phyloP scores from a whole-genome alignment of 176 grass and related monocot genomes.

The Rhynchospora breviuscula region DNA sequence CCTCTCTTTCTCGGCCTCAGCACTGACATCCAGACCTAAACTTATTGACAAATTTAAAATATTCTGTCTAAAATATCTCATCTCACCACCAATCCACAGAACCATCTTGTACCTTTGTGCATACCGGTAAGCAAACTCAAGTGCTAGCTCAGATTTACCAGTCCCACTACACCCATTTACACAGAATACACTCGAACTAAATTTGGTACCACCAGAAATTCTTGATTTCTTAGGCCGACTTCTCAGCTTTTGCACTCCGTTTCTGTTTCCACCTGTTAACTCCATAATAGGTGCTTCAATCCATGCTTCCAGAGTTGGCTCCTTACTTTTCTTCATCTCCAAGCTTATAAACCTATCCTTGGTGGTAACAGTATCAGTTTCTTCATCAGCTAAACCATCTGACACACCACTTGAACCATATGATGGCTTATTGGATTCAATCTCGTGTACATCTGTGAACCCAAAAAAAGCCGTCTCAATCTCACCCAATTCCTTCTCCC shows the following conservation, averaged over 20 bases:
- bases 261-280: conserved; percentile 62
- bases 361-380: conserved; percentile 59
- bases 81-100: conserved; percentile 88
- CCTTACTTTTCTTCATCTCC: conserved; percentile 94
- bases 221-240: conserved; percentile 67
- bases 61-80: conserved; percentile 79
- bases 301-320: conserved; percentile 91
- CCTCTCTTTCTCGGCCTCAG: conserved; percentile 88
- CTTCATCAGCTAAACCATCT: conserved; percentile 86
- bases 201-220: conserved; percentile 45
- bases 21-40: conserved; percentile 78
- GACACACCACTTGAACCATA: conserved; percentile 64
- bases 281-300: conserved; percentile 81
- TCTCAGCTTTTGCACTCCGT: conserved; percentile 59
- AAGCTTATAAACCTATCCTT: conserved; percentile 70
- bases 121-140: conserved; percentile 88
- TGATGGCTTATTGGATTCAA: conserved; percentile 45
- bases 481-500: conserved; percentile 92
- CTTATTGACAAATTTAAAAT: conserved; percentile 76
- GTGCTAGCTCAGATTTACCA: conserved; percentile 82
- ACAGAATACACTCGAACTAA: conserved; percentile 49
- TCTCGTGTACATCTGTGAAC: conserved; percentile 60
- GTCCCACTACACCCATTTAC: conserved; percentile 74
- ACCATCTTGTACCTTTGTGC: conserved; percentile 97
- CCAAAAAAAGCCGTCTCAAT: conserved; percentile 78